Base-by-base conservation (phyloP, 2,329 filamentous ascomycete species). In the Beauveria australis region DNA sequence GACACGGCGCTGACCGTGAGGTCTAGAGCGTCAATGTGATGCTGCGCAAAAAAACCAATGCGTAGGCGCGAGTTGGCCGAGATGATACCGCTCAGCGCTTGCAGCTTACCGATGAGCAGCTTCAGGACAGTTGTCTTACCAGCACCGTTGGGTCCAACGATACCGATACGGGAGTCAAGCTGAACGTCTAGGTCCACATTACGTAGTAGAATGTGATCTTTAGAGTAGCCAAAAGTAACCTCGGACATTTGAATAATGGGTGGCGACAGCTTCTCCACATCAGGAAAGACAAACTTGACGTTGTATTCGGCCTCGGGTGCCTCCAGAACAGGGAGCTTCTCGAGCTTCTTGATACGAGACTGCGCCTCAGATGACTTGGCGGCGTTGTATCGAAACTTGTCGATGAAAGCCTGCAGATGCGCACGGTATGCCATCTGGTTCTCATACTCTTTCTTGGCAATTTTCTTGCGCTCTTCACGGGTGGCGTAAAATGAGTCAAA, bases 311-410 rank as follows among this genome's bases (percentile, higher is more conserved):
- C 86, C 78, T 99, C 94, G 6, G 94, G 95, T 0, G 92, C 74
- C 68, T 96, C 89, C 57, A 99, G 82, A 1, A 96, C 79, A 1
- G 95, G 94, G 91, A 99, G 97, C 71, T 89, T 91, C 75, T 99
- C 95, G 64, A 99, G 81, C 74, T 99, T 99, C 83, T 99, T 99
- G 83, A 99, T 97, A 70, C 94, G 88, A 1, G 93, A 97, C 72
- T 99, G 94, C 1, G 94, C 94, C 79, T 99, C 94, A 9, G 93
- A 96, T 1, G 94, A 97, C 75, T 99, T 99, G 70, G 93, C 94
- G 30, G 94, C 94, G 72, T 99, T 99, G 82, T 99, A 99, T 58
- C 94, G 87, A 82, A 99, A 99, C 78, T 99, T 99, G 83, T 99
- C 94, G 77, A 99, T 99, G 76, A 99, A 99, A 30, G 91, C 88